These are phyloP conservation scores for Candolleomyces aberdarensis DNA, from an alignment of 768 basidiomycete species.

Conservation along the genomic window DNA sequence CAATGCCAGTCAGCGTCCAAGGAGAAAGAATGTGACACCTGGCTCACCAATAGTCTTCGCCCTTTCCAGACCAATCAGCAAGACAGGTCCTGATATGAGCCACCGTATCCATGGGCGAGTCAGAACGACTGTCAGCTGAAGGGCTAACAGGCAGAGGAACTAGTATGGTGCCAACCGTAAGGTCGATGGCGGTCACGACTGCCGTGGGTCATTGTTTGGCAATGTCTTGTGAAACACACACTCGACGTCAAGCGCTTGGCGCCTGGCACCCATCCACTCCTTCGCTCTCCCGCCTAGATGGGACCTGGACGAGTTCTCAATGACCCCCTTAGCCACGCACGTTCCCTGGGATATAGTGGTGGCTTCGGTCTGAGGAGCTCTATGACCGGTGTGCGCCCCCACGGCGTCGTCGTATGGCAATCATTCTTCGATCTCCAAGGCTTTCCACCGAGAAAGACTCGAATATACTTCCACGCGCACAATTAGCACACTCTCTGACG, in stretches of 20 bases:
- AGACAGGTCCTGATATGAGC: conserved; percentile 48
- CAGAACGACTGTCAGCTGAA: background rate
- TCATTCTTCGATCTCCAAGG: no score
- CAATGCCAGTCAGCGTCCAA: conserved; percentile 1
- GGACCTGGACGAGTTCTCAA: no score
- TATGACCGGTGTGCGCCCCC: no score
- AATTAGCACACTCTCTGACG: no score
- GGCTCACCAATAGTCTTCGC: conserved; percentile 58
- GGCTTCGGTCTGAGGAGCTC: no score
- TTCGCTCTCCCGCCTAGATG: no score
- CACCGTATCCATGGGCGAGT: conserved; percentile 56
- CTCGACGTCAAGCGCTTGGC: background rate
- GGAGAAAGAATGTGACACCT: conserved; percentile 8
- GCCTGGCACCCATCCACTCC: background rate
- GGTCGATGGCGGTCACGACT: background rate
- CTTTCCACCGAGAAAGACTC: no score
- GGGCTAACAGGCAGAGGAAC: background rate
- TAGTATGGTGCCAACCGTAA: conserved; percentile 2
- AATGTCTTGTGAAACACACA: background rate
- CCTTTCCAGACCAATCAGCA: conserved; percentile 53
- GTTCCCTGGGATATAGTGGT: no score
- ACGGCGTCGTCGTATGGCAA: no score
- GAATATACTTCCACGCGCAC: no score
- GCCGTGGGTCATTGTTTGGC: background rate
- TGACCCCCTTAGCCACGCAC: no score